phyloP scores from a whole-genome alignment of 768 basidiomycete species.

The Lactifluus hygrophoroides region DNA sequence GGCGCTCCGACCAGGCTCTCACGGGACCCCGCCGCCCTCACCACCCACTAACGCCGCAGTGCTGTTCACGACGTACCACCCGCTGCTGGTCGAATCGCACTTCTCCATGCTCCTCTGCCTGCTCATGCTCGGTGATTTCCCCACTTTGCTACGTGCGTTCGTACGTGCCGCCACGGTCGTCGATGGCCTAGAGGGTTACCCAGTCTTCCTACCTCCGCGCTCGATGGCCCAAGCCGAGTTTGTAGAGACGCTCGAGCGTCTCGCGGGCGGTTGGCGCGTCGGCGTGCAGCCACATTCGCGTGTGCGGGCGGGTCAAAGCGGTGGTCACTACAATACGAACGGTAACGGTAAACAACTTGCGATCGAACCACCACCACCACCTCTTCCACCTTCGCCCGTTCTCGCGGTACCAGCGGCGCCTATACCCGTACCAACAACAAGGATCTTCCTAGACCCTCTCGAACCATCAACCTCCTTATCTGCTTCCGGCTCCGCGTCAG shows the following conservation, averaged over 20 bases:
- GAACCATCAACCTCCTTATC: constrained; percentile 23
- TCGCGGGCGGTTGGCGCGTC: constrained; percentile 65
- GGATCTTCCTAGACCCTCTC: constrained; percentile 19
- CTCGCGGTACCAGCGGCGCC: not conserved
- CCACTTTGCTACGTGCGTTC: constrained; percentile 53
- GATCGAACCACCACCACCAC: constrained; percentile 32
- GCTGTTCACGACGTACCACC: constrained; percentile 85
- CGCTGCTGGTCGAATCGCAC: constrained; percentile 79
- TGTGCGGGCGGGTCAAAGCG: constrained; percentile 19
- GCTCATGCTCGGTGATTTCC: constrained; percentile 72
- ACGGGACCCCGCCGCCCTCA: constrained; percentile 27
- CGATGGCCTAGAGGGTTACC: constrained; percentile 81
- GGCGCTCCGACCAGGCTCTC: constrained; percentile 53
- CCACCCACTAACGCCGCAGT: constrained; percentile 39
- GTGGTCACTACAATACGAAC: constrained; percentile 24
- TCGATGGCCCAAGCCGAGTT: constrained; percentile 91
- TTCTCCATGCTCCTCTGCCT: constrained; percentile 70
- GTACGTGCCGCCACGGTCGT: constrained; percentile 57
- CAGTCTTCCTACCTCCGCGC: constrained; percentile 77
- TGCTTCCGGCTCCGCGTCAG: constrained; percentile 6
- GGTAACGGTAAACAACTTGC: constrained; percentile 36
- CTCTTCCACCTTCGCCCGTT: constrained; percentile 18
- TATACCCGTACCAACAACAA: not conserved
- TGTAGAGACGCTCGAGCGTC: constrained; percentile 73
- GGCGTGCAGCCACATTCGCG: constrained; percentile 54